A percentile compares a stretch with the other conserved stretches of the same genome.
Conservation (phyloP, 495 filamentous ascomycete genomes). For the Aspergillus haitiensis region DNA sequence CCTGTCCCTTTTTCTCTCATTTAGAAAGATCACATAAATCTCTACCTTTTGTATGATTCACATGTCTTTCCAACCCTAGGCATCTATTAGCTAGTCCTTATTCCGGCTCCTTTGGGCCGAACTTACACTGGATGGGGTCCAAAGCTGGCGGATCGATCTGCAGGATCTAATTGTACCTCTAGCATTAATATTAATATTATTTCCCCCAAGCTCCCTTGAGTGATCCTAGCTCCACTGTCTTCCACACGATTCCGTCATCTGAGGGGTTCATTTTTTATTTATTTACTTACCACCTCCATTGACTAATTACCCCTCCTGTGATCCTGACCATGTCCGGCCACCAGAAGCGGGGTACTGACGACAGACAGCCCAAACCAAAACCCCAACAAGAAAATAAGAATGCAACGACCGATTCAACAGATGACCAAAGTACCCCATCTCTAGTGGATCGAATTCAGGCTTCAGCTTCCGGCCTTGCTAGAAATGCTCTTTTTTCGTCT, state of each 20-base stretch:
- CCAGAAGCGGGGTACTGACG: constrained; percentile 29
- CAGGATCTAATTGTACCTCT: constrained; percentile 8
- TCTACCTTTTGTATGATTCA: constrained; percentile 17
- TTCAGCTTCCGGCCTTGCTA: constrained; percentile 40
- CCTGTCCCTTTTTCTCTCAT: no score
- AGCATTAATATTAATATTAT: constrained; percentile 3
- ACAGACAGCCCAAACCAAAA: constrained; percentile 17
- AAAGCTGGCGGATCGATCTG: constrained; percentile 7
- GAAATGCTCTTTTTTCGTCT: constrained; percentile 32
- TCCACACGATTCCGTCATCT: neutral
- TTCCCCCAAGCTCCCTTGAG: constrained; percentile 12
- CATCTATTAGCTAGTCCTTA: neutral
- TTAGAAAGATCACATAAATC: no score
- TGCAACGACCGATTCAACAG: constrained; percentile 11
- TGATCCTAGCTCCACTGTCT: constrained; percentile 6
- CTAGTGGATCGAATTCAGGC: constrained; percentile 41
- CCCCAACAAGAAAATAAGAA: constrained; percentile 12
- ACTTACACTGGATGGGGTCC: constrained; percentile 6
- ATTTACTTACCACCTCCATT: neutral
- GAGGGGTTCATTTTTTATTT: neutral
- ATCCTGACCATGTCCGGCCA: constrained; percentile 20
- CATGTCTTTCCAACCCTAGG: constrained; percentile 20
- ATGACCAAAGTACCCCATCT: constrained; percentile 21
- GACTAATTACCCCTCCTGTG: constrained; percentile 10
- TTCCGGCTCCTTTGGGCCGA: constrained; percentile 25